Conservation (phyloP, 1,139 yeast genomes). For the Candida mesenterica region DNA sequence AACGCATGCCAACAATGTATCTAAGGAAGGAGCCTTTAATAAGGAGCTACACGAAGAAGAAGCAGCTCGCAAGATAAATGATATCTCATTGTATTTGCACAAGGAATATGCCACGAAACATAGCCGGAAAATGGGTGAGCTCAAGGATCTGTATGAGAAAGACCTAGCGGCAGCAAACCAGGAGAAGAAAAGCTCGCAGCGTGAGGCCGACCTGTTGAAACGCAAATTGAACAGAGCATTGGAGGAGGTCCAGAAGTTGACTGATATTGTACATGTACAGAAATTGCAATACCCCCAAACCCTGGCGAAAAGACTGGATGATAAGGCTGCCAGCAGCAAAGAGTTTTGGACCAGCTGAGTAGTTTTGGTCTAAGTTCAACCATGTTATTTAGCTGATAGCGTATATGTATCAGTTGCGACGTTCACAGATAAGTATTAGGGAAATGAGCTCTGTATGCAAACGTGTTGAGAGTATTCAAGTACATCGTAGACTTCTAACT, state of each 20-base stretch:
- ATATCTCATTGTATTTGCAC: constrained; percentile 24
- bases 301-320: background rate
- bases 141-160: constrained; percentile 16
- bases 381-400: too few species aligned
- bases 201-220: constrained; percentile 18
- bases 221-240: constrained; percentile 16
- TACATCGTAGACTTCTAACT: too few species aligned
- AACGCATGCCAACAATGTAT: constrained; percentile 1
- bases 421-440: too few species aligned
- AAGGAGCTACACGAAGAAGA: constrained; percentile 18
- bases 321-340: background rate
- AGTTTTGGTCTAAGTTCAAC: too few species aligned
- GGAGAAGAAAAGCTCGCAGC: constrained; percentile 14
- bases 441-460: too few species aligned
- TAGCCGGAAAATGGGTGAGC: constrained; percentile 16
- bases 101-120: constrained; percentile 27
- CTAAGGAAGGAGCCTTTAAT: constrained; percentile 13
- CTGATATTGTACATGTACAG: constrained; percentile 15
- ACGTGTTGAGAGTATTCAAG: too few species aligned
- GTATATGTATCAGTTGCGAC: too few species aligned
- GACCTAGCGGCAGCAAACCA: constrained; percentile 11
- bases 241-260: constrained; percentile 17
- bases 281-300: background rate
- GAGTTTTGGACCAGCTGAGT: constrained; percentile 1
- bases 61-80: constrained; percentile 21